These are phyloP conservation scores for Pyrenochaeta sp. DNA, from an alignment of 2,329 filamentous ascomycete genomes.

Conservation along the genomic window DNA sequence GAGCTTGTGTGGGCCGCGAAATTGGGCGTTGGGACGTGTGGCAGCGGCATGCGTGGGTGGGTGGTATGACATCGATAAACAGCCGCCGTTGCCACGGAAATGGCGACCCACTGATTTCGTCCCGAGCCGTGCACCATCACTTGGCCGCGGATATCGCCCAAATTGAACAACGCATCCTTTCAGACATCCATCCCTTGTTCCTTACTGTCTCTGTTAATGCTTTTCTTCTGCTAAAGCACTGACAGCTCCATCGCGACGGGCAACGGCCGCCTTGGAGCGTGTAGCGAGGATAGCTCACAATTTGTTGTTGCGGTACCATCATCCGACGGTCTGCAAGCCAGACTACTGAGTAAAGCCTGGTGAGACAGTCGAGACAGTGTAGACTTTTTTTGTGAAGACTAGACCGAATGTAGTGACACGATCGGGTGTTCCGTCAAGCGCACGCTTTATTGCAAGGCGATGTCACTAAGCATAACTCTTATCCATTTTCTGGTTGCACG, in stretches of 20 bases:
- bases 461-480: too few relatives aligned
- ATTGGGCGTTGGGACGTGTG: conserved; percentile 19
- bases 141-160: conserved; percentile 9
- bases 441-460: too few relatives aligned
- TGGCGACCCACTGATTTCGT: conserved; percentile 13
- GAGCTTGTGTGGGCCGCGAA: conserved; percentile 34
- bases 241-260: conserved; percentile 5
- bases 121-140: conserved; percentile 20
- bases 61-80: conserved; percentile 27
- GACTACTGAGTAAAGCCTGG: too few relatives aligned
- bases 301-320: too few relatives aligned
- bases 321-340: too few relatives aligned
- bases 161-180: conserved; percentile 11
- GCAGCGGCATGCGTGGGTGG: conserved; percentile 11
- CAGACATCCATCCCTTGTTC: conserved; percentile 15
- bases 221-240: background rate
- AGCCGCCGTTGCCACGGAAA: conserved; percentile 25
- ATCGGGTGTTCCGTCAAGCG: too few relatives aligned
- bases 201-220: conserved; percentile 3
- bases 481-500: too few relatives aligned
- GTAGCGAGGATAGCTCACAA: background rate
- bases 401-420: too few relatives aligned
- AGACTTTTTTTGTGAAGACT: too few relatives aligned
- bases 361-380: too few relatives aligned
- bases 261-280: conserved; percentile 1